Evolutionary conservation across 768 basidiomycete species (phyloP), one percentile per base, ranked within the genome.

Genomic region (Collybia nuda): DNA sequence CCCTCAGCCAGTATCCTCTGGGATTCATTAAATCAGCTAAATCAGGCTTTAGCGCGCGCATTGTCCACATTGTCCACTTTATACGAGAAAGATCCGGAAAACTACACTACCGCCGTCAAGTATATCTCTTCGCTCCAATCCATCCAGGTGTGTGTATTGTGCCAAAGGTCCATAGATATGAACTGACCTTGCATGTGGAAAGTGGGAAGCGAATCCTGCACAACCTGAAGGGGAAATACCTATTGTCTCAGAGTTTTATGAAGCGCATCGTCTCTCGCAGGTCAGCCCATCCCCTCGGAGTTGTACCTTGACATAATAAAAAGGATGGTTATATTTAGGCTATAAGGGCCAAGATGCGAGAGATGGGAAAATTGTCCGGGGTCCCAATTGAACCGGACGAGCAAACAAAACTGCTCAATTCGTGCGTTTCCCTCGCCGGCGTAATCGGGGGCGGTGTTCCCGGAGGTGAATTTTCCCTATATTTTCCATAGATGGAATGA

Each of bases 371-470:
- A 6, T 67, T 76, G 2, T 81, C 89, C 0, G 81, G 73, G 15
- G 93, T 95, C 5, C 88, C 90, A 15, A 95, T 99, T 53, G 97
- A 99, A 67, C 97, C 97, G 1, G 67, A 76, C 3, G 84, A 88
- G 64, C 97, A 99, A 67, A 95, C 93, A 0, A 67, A 73, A 37
- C 79, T 99, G 18, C 77, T 99, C 42, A 82, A 98, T 62, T 73
- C 75, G 3, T 96, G 93, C 53, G 72, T 88, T 14, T 70, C 78
- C 12, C 78, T 88, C 56, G 82, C 88, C 2, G 97, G 97, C 23
- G 86, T 98, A 15, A 78, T 98, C 35, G 93, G 92, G 18, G 95
- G 94, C 21, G 96, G 96, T 17, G 97, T 98, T 4, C 97, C 97
- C 5, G 97, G 97, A 37, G 95, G 95, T 94, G 61, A 58, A 88